Evolutionary conservation across 1,139 yeast genomes (phyloP).

Genomic region (Geotrichum fermentans): DNA sequence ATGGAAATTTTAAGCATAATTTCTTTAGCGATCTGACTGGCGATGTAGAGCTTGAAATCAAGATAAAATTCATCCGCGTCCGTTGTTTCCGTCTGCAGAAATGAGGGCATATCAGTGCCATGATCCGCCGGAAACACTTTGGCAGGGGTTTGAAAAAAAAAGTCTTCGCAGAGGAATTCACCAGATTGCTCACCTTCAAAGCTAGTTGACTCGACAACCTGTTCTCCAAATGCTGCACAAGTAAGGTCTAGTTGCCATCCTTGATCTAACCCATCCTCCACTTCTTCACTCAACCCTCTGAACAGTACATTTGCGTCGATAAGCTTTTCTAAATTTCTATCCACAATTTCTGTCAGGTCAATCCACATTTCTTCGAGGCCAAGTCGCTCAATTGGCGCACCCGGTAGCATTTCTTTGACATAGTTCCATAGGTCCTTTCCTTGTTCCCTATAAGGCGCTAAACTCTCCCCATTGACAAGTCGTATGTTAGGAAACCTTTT

Average conservation of each 20-base stretch:
- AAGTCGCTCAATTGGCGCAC: conserved; percentile 34
- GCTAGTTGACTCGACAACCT: conserved; percentile 10
- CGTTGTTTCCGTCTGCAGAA: conserved; percentile 5
- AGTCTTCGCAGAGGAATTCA: conserved; percentile 29
- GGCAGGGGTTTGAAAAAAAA: conserved; percentile 33
- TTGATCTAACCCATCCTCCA: conserved; percentile 17
- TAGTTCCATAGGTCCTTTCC: conserved; percentile 34
- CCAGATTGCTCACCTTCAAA: not conserved
- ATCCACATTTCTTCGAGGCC: conserved; percentile 40
- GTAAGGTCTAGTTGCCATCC: conserved; percentile 10
- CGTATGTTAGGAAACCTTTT: conserved; percentile 30
- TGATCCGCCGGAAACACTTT: conserved; percentile 25
- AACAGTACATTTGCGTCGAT: conserved; percentile 20
- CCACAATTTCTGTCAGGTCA: conserved; percentile 32
- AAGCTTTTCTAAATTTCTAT: conserved; percentile 23
- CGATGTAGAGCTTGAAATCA: conserved; percentile 28
- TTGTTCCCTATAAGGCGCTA: conserved; percentile 35
- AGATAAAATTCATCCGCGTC: conserved; percentile 17
- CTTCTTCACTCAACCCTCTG: conserved; percentile 12
- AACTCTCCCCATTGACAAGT: conserved; percentile 38
- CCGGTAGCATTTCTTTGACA: conserved; percentile 28
- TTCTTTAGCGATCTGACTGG: conserved; percentile 33
- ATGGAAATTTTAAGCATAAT: conserved; percentile 30
- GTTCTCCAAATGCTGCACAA: conserved; percentile 6
- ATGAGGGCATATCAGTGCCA: conserved; percentile 17